Evolutionary conservation across 2,329 filamentous ascomycete species (phyloP).

Genomic region (Nemania serpens): DNA sequence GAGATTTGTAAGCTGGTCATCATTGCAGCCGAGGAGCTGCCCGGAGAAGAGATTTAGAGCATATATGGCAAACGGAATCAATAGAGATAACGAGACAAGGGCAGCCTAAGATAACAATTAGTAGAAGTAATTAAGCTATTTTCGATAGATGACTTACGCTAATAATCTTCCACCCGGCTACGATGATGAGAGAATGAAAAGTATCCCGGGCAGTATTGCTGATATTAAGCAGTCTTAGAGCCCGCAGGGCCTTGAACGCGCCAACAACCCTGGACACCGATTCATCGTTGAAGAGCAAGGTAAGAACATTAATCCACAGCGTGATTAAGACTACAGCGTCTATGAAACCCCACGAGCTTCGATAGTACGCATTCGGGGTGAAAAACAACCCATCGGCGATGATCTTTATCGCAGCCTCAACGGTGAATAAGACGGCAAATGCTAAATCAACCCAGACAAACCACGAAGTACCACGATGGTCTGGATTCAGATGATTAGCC

Average conservation of each 20-base stretch:
- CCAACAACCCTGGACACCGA: conserved; percentile 88
- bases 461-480: conserved; percentile 75
- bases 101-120: conserved; percentile 60
- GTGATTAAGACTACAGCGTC: conserved; percentile 90
- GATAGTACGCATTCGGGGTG: conserved; percentile 96
- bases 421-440: conserved; percentile 83
- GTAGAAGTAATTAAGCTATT: conserved; percentile 1
- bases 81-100: conserved; percentile 89
- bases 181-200: conserved; percentile 93
- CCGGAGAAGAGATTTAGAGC: conserved; percentile 92
- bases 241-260: conserved; percentile 94
- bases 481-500: conserved; percentile 41
- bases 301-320: conserved; percentile 91
- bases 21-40: conserved; percentile 79
- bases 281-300: conserved; percentile 79
- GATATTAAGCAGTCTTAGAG: conserved; percentile 88
- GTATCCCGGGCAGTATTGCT: conserved; percentile 95
- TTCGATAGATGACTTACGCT: conserved; percentile 60
- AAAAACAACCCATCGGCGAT: conserved; percentile 95
- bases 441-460: conserved; percentile 93
- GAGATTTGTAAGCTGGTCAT: conserved; percentile 59
- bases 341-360: conserved; percentile 95
- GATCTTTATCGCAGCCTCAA: conserved; percentile 88
- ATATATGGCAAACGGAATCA: conserved; percentile 97
- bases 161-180: conserved; percentile 92